Evolutionary conservation across 2,329 filamentous ascomycete species (phyloP).

Genomic region (Gaeumannomyces tritici): DNA sequence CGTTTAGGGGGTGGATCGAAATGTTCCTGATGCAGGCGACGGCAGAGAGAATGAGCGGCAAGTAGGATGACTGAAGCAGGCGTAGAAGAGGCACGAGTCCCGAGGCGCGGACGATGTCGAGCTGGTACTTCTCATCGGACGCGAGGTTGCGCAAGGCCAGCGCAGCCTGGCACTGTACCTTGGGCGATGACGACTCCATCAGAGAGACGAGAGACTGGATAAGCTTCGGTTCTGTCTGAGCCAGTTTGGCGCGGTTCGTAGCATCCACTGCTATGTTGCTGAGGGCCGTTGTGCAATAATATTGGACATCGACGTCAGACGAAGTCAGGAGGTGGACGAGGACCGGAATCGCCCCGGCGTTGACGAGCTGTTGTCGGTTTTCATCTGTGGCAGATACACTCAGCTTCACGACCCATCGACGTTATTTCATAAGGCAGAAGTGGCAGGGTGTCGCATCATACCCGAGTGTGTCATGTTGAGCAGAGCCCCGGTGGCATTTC

Average conservation of each 20-base stretch:
- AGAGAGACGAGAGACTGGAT: constrained; percentile 90
- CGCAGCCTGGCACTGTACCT: constrained; percentile 96
- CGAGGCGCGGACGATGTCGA: constrained; percentile 87
- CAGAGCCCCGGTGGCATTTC: constrained; percentile 91
- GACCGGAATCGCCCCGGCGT: constrained; percentile 94
- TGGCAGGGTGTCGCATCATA: constrained; percentile 29
- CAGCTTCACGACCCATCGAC: constrained; percentile 4
- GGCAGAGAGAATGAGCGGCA: constrained; percentile 90
- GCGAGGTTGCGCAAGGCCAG: constrained; percentile 89
- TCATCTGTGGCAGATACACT: constrained; percentile 55
- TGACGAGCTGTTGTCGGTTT: constrained; percentile 94
- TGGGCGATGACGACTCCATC: constrained; percentile 95
- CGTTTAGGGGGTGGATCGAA: constrained; percentile 94
- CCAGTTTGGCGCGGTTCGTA: constrained; percentile 81
- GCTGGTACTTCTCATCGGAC: constrained; percentile 96
- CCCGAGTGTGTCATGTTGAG: constrained; percentile 99
- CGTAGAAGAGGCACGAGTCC: constrained; percentile 79
- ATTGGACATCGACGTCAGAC: constrained; percentile 92
- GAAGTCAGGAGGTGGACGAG: constrained; percentile 91
- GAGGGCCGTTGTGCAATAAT: constrained; percentile 96
- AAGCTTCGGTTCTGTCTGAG: constrained; percentile 80
- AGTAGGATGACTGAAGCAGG: constrained; percentile 87
- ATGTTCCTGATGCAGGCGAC: constrained; percentile 99
- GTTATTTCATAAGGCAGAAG: neutral
- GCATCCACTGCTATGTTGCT: constrained; percentile 97